Conservation (phyloP, 176 grass and related monocot species). For the Eremochloa ophiuroides region DNA sequence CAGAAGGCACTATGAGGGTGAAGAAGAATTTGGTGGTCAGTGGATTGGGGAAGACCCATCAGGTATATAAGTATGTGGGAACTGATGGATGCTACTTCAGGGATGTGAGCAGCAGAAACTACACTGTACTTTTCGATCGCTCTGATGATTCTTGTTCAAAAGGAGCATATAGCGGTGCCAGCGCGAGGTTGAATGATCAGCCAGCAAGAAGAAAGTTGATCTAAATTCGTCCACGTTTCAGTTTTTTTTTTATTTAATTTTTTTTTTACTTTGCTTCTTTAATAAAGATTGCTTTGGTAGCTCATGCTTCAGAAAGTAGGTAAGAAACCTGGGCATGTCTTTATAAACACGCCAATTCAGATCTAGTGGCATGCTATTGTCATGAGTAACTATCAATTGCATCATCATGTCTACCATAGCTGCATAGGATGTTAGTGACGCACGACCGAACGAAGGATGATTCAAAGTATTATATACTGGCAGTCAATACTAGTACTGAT, state of each 20-base stretch:
- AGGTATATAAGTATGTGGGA: constrained; percentile 54
- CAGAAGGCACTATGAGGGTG: constrained; percentile 50
- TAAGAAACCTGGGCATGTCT: not conserved
- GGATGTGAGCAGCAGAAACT: constrained; percentile 62
- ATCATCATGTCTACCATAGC: not conserved
- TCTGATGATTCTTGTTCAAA: constrained; percentile 48
- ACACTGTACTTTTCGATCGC: constrained; percentile 48
- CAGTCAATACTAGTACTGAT: not conserved
- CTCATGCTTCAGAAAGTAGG: constrained; percentile 17
- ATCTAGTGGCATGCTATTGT: not conserved
- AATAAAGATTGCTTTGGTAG: constrained; percentile 17
- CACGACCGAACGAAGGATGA: not conserved
- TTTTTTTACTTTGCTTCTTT: not conserved
- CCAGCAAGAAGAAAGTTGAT: constrained; percentile 13
- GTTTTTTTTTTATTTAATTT: too few relatives aligned
- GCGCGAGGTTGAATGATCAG: constrained; percentile 11
- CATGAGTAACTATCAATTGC: not conserved
- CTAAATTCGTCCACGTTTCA: not conserved
- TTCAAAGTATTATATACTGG: not conserved
- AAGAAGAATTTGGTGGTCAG: constrained; percentile 57
- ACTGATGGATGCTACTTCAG: constrained; percentile 68
- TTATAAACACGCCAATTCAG: constrained; percentile 2
- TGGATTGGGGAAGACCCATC: constrained; percentile 53
- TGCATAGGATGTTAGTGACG: not conserved
- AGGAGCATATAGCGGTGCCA: not conserved